Evolutionary conservation across 2,329 filamentous ascomycete species (phyloP).

Genomic region (Ophiostoma ulmi): DNA sequence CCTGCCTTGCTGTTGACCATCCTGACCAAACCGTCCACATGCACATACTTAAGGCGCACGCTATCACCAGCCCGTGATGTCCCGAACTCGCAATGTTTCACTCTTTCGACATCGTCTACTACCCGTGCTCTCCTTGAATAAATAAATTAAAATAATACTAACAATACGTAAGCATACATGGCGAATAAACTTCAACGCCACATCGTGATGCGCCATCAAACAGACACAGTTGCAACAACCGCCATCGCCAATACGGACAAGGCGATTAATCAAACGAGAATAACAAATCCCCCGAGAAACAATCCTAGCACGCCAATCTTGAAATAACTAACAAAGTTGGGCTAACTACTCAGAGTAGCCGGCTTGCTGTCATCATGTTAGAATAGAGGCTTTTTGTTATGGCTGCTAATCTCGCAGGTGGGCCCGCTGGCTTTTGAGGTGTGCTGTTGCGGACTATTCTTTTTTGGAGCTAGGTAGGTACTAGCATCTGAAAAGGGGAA

Average conservation of each 20-base stretch:
- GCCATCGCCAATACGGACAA: background rate
- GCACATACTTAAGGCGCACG: background rate
- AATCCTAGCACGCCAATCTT: background rate
- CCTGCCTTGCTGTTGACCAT: background rate
- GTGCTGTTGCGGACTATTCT: slow-evolving; percentile 7
- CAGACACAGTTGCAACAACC: background rate
- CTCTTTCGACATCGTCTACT: background rate
- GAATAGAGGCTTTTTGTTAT: background rate
- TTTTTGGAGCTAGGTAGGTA: background rate
- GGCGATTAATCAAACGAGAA: background rate
- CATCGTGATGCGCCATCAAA: background rate
- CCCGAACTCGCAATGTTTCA: background rate
- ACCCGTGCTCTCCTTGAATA: background rate
- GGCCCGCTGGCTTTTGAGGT: background rate
- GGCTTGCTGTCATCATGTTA: background rate
- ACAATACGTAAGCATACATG: background rate
- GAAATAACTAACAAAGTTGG: background rate
- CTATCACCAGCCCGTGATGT: background rate
- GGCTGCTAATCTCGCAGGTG: slow-evolving; percentile 7
- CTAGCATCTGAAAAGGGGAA: slow-evolving; percentile 11
- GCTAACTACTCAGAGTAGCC: background rate
- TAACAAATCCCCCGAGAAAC: background rate
- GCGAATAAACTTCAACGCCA: background rate
- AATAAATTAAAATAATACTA: background rate
- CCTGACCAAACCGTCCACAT: background rate